Evolutionary conservation across 495 filamentous ascomycete genomes (phyloP), one percentile per base, ranked within the genome.

Genomic region (Xylaria longipes): DNA sequence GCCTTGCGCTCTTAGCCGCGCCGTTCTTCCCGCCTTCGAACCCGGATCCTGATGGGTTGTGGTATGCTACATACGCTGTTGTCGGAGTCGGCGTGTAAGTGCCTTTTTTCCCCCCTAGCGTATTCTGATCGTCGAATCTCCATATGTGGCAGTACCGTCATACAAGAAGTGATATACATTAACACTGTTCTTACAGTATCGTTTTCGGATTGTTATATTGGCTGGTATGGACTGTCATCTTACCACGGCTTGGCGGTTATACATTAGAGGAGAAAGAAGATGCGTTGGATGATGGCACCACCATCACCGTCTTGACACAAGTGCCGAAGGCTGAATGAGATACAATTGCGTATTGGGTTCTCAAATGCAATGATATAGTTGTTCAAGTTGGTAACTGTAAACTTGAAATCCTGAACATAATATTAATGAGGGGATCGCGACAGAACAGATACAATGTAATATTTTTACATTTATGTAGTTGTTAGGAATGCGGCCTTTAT

Each of bases 31-130:
- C 84, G 22, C 82, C 82, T 0, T 80, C 81, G 14, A 82, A 88
- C 56, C 80, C 86, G 57, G 84, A 85, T 15, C 83, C 87, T 69
- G 87, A 87, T 11, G 84, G 89, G 39, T 84, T 93, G 68, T 92
- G 88, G 75, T 89, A 93, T 73, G 91, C 89, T 0, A 92, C 88
- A 9, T 93, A 93, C 82, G 91, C 91, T 1, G 81, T 93, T 74
- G 91, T 93, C 41, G 91, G 91, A 3, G 86, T 89, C 54, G 85
- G 84, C 35, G 85, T 92, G 91, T 93, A 83, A 86, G 91, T 89
- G 31, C 39, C 20, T 27, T 46, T 9, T n/a, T 22, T 27, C 6
- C 3, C 8, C 8, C 14, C 7, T 43, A 2, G 37, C 5, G 61
- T 29, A 46, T 35, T 58, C 17, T 8, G 5, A n/a, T 35, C 5